Evolutionary conservation across 148 eudicot genomes (phyloP), one percentile per base, ranked within the genome.

Genomic region (Bassia scoparia): DNA sequence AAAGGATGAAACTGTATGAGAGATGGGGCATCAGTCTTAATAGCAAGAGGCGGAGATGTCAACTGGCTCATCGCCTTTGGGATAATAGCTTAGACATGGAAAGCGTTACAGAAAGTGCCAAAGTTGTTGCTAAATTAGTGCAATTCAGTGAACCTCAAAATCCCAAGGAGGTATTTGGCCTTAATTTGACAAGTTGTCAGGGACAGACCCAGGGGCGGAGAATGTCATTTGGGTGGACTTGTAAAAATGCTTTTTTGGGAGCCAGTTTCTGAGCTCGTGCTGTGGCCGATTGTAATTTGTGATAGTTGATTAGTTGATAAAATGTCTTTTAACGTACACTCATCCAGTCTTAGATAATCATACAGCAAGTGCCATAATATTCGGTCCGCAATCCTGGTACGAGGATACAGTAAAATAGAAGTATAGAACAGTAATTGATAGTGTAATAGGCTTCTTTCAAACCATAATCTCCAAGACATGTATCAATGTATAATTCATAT

Each of bases 81-180:
- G 81, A 77, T 3, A 76, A 84, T 34, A 72, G 81, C 13, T 74
- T 74, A 33, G 91, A 89, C 66, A 78, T 87, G 81, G 85, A 88
- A 71, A 92, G 89, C 81, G 80, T 96, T 67, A 68, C 77, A 34
- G 89, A 90, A 35, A 92, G 99, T 65, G 92, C 97, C 64, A 64
- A 80, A 43, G 55, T 92, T 18, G 88, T 96, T 30, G 99, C 95
- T 29, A 92, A 81, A 78, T 64, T 92, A 64, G 82, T 86, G 63
- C 87, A 86, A 35, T 83, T 92, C 33, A 67, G 75, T 2, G 83
- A 87, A 41, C 84, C 83, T 26, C 87, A 85, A 61, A 83, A 84
- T 66, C 87, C 92, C 9, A 96, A 88, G 72, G 99, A 92, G 77
- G 87, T 90, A 84, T 86, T 92, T 13, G 92, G 89, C 49, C 89